Base-by-base conservation (phyloP, 208 protist genomes). In the Endotrypanum monterogeii region DNA sequence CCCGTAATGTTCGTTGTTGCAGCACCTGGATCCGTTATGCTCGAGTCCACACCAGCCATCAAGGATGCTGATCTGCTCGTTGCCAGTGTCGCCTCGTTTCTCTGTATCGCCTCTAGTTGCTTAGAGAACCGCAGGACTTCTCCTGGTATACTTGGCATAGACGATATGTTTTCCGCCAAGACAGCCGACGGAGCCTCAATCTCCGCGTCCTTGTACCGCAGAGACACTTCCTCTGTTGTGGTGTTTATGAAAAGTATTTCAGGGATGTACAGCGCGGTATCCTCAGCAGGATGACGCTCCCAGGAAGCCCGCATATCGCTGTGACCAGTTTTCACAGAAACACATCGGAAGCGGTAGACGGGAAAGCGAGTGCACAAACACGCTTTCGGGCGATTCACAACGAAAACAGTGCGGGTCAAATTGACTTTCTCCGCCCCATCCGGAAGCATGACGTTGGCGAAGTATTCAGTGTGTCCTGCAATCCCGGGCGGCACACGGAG, bases 381-480 rank as follows among this genome's bases (percentile, higher is more conserved):
- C 0, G 71, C 72, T 39, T 78, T 77, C 14, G 87, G 80, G 1
- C 90, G 81, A 74, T 93, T 93, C 25, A 87, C 70, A 25, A 95
- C 79, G 74, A 95, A 93, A 28, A 92, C 78, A 14, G 85, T 92
- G 57, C 82, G 81, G 54, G 78, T 82, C 52, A 92, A 74, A 20
- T 71, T 74, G 18, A 88, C 73, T 57, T 91, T 93, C 68, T 95
- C 90, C 8, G 87, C 86, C 30, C 90, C 88, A 67, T 95, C 90
- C 41, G 90, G 90, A 23, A 95, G 84, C 90, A 95, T 95, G 37
- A 89, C 78, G 55, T 86, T 89, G 54, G 90, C 90, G 61, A 92
- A 88, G 79, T 90, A 90, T 65, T 90, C 81, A 14, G 76, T 78
- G 62, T 89, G 70, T 18, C 77, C 63, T 0, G 76, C 73, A 39